phyloP scores from a whole-genome alignment of 306 rosid genomes.

The Pachyrhizus erosus region DNA sequence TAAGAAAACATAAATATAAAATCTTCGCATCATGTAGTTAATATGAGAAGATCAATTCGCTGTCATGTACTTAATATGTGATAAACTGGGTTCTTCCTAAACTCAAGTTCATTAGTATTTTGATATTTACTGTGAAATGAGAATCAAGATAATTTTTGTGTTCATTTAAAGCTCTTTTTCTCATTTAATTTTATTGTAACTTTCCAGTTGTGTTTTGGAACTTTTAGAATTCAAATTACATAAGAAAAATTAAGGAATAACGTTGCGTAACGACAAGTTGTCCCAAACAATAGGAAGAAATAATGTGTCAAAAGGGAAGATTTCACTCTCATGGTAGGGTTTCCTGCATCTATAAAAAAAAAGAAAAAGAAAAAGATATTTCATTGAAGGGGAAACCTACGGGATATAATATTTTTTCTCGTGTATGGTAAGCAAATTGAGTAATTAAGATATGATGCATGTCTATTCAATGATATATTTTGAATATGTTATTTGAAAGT shows the following conservation, averaged over 20 bases:
- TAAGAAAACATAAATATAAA: neutral
- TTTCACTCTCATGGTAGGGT: too few relatives aligned
- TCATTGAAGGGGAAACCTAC: too few relatives aligned
- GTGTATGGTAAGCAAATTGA: neutral
- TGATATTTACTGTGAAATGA: neutral
- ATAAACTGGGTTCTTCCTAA: neutral
- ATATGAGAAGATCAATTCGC: neutral
- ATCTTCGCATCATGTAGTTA: neutral
- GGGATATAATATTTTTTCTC: neutral
- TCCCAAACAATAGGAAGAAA: neutral
- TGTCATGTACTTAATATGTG: too few relatives aligned
- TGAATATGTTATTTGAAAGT: neutral
- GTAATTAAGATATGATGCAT: neutral
- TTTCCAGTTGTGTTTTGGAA: neutral
- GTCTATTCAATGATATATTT: neutral
- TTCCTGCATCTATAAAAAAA: too few relatives aligned
- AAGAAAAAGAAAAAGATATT: too few relatives aligned
- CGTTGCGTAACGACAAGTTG: neutral
- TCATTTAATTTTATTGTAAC: neutral
- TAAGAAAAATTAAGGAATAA: neutral
- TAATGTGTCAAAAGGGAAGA: neutral
- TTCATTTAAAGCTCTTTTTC: neutral
- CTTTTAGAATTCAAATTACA: slow-evolving; percentile 7
- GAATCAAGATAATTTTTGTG: neutral
- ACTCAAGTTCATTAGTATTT: neutral